Evolutionary conservation across 2,329 filamentous ascomycete genomes (phyloP).

Genomic region (Emergomyces africanus): DNA sequence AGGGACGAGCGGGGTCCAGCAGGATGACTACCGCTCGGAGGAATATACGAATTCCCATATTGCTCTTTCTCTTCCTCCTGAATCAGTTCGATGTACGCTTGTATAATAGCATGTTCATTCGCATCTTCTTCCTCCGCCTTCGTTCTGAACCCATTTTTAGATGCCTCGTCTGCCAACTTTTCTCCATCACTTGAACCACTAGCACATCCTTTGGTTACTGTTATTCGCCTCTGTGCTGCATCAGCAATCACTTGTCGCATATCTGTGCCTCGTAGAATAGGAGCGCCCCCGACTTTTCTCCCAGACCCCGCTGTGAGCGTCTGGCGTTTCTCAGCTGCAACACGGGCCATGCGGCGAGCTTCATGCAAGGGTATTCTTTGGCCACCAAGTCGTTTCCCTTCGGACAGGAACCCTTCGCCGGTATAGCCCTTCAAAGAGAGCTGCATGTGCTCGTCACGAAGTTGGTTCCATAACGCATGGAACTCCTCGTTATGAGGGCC

Average conservation of each 20-base stretch:
- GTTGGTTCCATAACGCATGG: slow-evolving; percentile 75
- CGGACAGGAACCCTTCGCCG: slow-evolving; percentile 72
- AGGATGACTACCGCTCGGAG: slow-evolving; percentile 41
- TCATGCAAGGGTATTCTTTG: slow-evolving; percentile 54
- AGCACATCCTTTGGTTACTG: slow-evolving; percentile 60
- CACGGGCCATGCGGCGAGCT: slow-evolving; percentile 59
- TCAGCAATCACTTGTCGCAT: slow-evolving; percentile 60
- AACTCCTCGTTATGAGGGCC: slow-evolving; percentile 76
- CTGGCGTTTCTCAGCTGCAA: slow-evolving; percentile 58
- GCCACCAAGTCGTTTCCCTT: slow-evolving; percentile 63
- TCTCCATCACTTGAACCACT: slow-evolving; percentile 54
- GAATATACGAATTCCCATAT: slow-evolving; percentile 44
- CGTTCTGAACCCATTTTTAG: slow-evolving; percentile 63
- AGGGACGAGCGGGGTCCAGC: slow-evolving; percentile 32
- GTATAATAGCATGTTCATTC: slow-evolving; percentile 74
- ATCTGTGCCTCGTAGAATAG: slow-evolving; percentile 46
- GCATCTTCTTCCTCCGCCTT: slow-evolving; percentile 79
- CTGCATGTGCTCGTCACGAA: slow-evolving; percentile 71
- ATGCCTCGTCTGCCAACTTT: slow-evolving; percentile 55
- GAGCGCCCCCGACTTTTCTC: slow-evolving; percentile 56
- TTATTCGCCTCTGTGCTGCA: slow-evolving; percentile 56
- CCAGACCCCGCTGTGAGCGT: slow-evolving; percentile 50
- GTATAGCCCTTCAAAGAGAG: slow-evolving; percentile 73
- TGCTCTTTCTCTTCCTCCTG: slow-evolving; percentile 59
- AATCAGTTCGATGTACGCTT: slow-evolving; percentile 74